Base-by-base conservation (phyloP, 2,329 filamentous ascomycete genomes). In the Aspergillus carbonarius region DNA sequence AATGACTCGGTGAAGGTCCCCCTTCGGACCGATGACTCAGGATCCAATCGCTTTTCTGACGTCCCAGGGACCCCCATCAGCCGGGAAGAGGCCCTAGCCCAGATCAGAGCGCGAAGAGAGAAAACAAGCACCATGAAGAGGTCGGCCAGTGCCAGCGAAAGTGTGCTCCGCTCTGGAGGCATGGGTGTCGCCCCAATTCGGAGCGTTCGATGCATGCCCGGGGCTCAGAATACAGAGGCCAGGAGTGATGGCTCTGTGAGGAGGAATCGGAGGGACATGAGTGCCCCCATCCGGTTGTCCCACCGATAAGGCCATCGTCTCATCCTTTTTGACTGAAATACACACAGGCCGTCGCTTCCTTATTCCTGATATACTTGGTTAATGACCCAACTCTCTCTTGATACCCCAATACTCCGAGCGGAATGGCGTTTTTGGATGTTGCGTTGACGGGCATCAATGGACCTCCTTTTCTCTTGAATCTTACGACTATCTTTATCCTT, bases 51-150 rank as follows among this genome's bases (percentile, higher is more conserved):
- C 49, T 61, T 70, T 50, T 65, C 65, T 27, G 66, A 68, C 25
- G 61, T 78, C 15, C 72, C 75, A 1, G 74, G 76, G n/a, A 78
- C 75, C 1, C 78, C 79, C 4, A 74, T 81, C 54, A 77, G 72
- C 51, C 75, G 79, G 18, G 79, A 81, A 68, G 74, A 79, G 59
- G 79, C 79, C 1, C 70, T 82, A 1, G 79, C 80, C 7, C 78
- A 81, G 61, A 82, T 82, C 42, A 69, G 78, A 57, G 79, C 78
- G n/a, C 70, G 79, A 48, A 72, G 79, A 55, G 77, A 75, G 13
- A 72, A 78, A 51, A 75, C 79, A n/a, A 74, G 75, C 59, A 78
- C 71, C 54, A 72, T 72, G 59, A 74, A 78, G 58, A 69, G 75
- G 59, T 78, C 75, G 47, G 72, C 71, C 10, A 78, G 76, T 48